Evolutionary conservation across 345 rosid genomes (phyloP).

Genomic region (Punica granatum): DNA sequence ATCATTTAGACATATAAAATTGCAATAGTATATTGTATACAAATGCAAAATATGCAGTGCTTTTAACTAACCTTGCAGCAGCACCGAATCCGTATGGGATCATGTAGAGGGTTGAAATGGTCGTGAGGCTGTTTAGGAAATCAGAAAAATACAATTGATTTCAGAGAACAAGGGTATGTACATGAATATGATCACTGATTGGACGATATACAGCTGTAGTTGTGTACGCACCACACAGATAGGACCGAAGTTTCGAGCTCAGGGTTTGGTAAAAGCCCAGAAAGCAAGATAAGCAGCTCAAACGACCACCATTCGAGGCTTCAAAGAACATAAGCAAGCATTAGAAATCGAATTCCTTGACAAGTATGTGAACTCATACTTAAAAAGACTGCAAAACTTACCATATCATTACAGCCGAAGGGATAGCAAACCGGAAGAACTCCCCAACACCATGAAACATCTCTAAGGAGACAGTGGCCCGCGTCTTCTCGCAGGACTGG

Average conservation of each 20-base stretch:
- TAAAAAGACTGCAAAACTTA: conserved; percentile 14
- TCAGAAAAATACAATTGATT: neutral
- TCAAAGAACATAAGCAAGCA: neutral
- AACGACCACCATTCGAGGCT: conserved; percentile 81
- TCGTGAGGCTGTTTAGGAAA: conserved; percentile 38
- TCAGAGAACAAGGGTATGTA: neutral
- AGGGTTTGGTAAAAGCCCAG: conserved; percentile 76
- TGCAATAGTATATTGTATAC: too few species aligned
- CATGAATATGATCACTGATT: neutral
- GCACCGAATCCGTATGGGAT: conserved; percentile 63
- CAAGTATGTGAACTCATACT: too few species aligned
- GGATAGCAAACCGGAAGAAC: conserved; percentile 37
- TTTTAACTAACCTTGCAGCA: conserved; percentile 43
- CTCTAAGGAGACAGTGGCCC: conserved; percentile 21
- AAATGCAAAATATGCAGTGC: neutral
- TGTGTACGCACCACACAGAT: conserved; percentile 55
- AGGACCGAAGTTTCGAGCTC: conserved; percentile 80
- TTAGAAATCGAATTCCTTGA: neutral
- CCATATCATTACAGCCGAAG: conserved; percentile 49
- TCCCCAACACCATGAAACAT: conserved; percentile 23
- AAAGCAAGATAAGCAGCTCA: conserved; percentile 66
- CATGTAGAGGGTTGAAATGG: conserved; percentile 35
- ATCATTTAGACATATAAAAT: neutral
- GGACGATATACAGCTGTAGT: neutral
- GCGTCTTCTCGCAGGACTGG: conserved; percentile 27